A percentile compares a stretch with the other conserved stretches of the same genome.
phyloP scores from a whole-genome alignment of 257 asterid genomes.

The Jacaranda copaia region DNA sequence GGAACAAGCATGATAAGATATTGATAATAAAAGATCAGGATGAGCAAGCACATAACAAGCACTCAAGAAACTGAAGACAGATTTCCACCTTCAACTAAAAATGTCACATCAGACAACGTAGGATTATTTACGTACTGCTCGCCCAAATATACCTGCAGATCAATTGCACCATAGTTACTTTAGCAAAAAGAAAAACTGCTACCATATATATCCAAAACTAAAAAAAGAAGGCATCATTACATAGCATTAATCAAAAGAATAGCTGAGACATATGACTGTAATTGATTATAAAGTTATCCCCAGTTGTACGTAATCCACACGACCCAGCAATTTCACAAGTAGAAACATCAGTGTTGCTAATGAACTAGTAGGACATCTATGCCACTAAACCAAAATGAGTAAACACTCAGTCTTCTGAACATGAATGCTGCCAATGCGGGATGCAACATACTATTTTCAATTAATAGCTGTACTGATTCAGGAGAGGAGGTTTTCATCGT shows the following conservation, averaged over 20 bases:
- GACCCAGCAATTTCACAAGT: slow-evolving; percentile 1
- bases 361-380: too few relatives aligned
- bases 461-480: too few relatives aligned
- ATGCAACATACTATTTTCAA: too few relatives aligned
- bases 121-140: slow-evolving; percentile 93
- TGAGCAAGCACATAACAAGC: slow-evolving; percentile 14
- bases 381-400: too few relatives aligned
- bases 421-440: too few relatives aligned
- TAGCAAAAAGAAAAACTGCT: neutral
- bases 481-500: too few relatives aligned
- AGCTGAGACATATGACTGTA: neutral
- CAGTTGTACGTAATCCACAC: slow-evolving; percentile 13
- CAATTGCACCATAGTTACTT: slow-evolving; percentile 8
- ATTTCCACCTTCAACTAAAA: slow-evolving; percentile 88
- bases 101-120: slow-evolving; percentile 91
- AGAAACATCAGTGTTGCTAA: too few relatives aligned
- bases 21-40: slow-evolving; percentile 25
- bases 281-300: neutral
- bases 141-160: slow-evolving; percentile 92
- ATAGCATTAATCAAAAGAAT: slow-evolving; percentile 4
- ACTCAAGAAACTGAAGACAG: slow-evolving; percentile 30
- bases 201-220: slow-evolving; percentile 2
- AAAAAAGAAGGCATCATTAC: neutral
- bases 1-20: slow-evolving; percentile 6
- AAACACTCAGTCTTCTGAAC: too few relatives aligned